Percentiles rank a stretch among this genome's conserved stretches.
phyloP scores from a whole-genome alignment of 2,329 filamentous ascomycete species.

The Alternaria longipes region DNA sequence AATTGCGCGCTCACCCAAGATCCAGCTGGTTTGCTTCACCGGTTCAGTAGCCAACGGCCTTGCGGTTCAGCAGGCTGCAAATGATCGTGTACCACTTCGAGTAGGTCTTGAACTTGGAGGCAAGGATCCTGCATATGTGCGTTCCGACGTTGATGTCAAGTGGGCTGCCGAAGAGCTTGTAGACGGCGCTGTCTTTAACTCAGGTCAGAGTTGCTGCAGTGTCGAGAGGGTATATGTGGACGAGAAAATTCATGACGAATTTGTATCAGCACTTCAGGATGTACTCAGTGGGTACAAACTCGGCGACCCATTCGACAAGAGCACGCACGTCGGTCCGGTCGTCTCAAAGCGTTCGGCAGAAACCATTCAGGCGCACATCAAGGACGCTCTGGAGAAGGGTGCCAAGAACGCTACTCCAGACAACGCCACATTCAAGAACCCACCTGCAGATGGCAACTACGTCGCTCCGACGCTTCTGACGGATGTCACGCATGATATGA shows the following conservation, averaged over 20 bases:
- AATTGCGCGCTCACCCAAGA: constrained; percentile 77
- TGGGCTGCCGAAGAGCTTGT: constrained; percentile 97
- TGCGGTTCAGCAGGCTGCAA: constrained; percentile 83
- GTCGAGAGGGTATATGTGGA: constrained; percentile 93
- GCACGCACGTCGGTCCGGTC: constrained; percentile 87
- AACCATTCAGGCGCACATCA: constrained; percentile 79
- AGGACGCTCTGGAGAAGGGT: constrained; percentile 83
- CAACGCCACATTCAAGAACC: constrained; percentile 77
- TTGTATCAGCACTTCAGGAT: constrained; percentile 79
- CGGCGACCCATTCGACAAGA: constrained; percentile 83
- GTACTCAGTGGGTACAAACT: constrained; percentile 82
- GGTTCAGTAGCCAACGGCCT: constrained; percentile 90
- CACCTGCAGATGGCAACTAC: constrained; percentile 84
- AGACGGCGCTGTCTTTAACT: constrained; percentile 96
- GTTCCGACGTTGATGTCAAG: constrained; percentile 82
- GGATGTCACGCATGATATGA: constrained; percentile 82
- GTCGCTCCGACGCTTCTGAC: constrained; percentile 85
- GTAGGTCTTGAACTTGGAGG: constrained; percentile 92
- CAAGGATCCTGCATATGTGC: constrained; percentile 92
- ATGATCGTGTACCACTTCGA: constrained; percentile 78
- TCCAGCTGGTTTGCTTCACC: constrained; percentile 89
- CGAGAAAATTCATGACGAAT: constrained; percentile 82
- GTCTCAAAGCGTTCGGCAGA: constrained; percentile 82
- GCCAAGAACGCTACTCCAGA: constrained; percentile 85
- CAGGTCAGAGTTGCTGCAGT: constrained; percentile 96